Evolutionary conservation across 257 asterid genomes (phyloP).

Genomic region (Primulina tabacum): DNA sequence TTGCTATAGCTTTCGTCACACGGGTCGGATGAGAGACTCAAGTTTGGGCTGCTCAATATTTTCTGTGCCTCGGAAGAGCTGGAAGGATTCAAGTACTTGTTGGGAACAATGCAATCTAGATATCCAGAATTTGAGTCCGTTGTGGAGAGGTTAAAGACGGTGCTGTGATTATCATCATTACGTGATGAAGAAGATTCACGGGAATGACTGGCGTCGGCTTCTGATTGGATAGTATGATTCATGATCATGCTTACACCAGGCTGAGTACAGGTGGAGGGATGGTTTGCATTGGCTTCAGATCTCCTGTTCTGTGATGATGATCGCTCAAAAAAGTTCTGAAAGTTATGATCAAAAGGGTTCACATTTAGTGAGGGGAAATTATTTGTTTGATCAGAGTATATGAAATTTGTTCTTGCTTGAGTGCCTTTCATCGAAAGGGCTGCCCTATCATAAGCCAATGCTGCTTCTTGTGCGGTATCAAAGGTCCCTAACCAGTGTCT

Average conservation of each 20-base stretch:
- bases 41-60: slow-evolving; percentile 3
- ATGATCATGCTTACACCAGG: not conserved
- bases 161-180: slow-evolving; percentile 25
- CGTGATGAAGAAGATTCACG: slow-evolving; percentile 39
- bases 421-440: slow-evolving; percentile 88
- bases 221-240: slow-evolving; percentile 24
- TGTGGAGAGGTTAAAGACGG: slow-evolving; percentile 32
- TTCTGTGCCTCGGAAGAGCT: slow-evolving; percentile 9
- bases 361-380: slow-evolving; percentile 35
- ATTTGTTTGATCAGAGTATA: slow-evolving; percentile 50
- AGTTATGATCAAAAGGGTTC: slow-evolving; percentile 34
- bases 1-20: slow-evolving; percentile 3
- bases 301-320: slow-evolving; percentile 24
- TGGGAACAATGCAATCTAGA: slow-evolving; percentile 84
- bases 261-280: not conserved
- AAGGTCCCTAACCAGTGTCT: slow-evolving; percentile 95
- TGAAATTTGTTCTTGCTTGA: slow-evolving; percentile 83
- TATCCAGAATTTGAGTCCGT: slow-evolving; percentile 64
- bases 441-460: slow-evolving; percentile 92
- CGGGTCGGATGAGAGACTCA: slow-evolving; percentile 19
- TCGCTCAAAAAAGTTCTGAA: slow-evolving; percentile 27
- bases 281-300: slow-evolving; percentile 3
- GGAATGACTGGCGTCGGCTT: slow-evolving; percentile 26
- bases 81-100: slow-evolving; percentile 64
- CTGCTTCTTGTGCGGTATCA: slow-evolving; percentile 97